These are phyloP conservation scores for Candida buenavistaensis DNA, from an alignment of 1,139 yeast species.

Conservation along the genomic window DNA sequence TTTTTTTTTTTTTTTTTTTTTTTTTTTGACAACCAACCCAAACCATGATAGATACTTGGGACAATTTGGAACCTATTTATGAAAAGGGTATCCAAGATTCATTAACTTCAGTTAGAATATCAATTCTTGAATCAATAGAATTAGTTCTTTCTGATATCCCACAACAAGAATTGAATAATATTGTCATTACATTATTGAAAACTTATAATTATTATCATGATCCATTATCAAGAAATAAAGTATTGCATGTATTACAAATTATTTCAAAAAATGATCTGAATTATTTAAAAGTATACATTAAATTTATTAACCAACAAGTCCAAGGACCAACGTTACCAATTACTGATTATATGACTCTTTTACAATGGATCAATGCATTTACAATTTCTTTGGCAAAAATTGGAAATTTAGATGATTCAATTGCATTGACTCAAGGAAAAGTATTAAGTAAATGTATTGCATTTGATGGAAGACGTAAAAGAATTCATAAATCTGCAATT, in stretches of 20 bases:
- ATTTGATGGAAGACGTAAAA: slow-evolving; percentile 25
- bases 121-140: slow-evolving; percentile 23
- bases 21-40: too few relatives aligned
- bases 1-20: too few relatives aligned
- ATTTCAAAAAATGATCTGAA: slow-evolving; percentile 32
- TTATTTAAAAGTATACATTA: slow-evolving; percentile 33
- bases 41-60: slow-evolving; percentile 13
- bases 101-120: slow-evolving; percentile 33
- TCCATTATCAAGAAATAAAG: slow-evolving; percentile 42
- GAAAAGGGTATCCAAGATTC: slow-evolving; percentile 32
- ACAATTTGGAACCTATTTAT: slow-evolving; percentile 16
- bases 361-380: slow-evolving; percentile 53
- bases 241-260: slow-evolving; percentile 34
- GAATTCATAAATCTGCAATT: slow-evolving; percentile 47
- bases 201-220: slow-evolving; percentile 56
- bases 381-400: slow-evolving; percentile 21
- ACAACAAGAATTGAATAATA: slow-evolving; percentile 20
- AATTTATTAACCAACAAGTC: slow-evolving; percentile 38
- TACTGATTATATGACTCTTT: slow-evolving; percentile 54
- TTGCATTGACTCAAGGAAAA: slow-evolving; percentile 22
- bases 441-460: slow-evolving; percentile 22
- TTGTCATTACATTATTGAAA: slow-evolving; percentile 33
- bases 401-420: slow-evolving; percentile 14
- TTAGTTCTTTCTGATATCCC: slow-evolving; percentile 17
- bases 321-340: slow-evolving; percentile 42